Conservation (phyloP, 2,329 filamentous ascomycete genomes). For the Trichoderma koningiopsis region DNA sequence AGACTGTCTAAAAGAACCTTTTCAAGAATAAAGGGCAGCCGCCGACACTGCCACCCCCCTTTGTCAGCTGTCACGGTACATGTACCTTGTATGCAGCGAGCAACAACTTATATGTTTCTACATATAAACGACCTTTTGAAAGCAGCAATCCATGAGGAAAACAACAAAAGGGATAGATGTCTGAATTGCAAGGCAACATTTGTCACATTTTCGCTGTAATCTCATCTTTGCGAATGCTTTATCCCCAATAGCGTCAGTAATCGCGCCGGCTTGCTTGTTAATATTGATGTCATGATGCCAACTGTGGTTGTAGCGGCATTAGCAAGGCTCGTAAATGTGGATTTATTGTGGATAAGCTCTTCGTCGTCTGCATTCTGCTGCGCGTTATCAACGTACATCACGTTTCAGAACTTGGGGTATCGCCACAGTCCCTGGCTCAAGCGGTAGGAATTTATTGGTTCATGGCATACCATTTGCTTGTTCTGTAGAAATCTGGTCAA, state of each 20-base stretch:
- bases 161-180: not conserved
- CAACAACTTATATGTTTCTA: not conserved
- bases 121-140: no score
- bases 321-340: slow-evolving; percentile 13
- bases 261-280: not conserved
- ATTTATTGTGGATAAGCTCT: not conserved
- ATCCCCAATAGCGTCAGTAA: not conserved
- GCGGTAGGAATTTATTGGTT: not conserved
- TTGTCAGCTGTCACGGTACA: not conserved
- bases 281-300: not conserved
- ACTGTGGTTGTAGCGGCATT: not conserved
- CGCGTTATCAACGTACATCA: no score
- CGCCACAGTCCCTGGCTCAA: not conserved
- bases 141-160: no score
- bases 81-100: not conserved
- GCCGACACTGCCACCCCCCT: slow-evolving; percentile 21
- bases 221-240: not conserved
- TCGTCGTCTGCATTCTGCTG: not conserved
- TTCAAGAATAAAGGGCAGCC: not conserved
- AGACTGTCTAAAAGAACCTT: not conserved
- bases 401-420: slow-evolving; percentile 14
- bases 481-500: not conserved
- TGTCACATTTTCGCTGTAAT: not conserved
- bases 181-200: not conserved
- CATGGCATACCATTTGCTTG: not conserved